phyloP scores from a whole-genome alignment of 768 basidiomycete species.

The Galerina sulciceps region DNA sequence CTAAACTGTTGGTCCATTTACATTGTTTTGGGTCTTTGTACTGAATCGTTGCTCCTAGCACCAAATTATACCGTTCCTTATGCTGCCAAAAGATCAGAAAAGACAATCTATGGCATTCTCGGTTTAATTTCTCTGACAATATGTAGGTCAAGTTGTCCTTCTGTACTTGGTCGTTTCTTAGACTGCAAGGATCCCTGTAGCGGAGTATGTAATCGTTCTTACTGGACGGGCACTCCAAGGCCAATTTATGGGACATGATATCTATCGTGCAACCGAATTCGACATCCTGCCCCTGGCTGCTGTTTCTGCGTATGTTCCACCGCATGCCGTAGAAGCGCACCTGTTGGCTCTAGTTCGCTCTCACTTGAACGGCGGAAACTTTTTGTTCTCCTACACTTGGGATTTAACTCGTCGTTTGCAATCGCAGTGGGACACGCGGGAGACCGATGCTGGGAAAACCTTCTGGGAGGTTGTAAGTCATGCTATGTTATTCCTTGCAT shows the following conservation, averaged over 20 bases:
- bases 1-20: conserved; percentile 58
- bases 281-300: conserved; percentile 86
- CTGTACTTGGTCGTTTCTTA: background rate
- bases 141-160: conserved; percentile 48
- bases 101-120: conserved; percentile 74
- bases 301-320: conserved; percentile 66
- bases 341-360: conserved; percentile 84
- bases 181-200: conserved; percentile 43
- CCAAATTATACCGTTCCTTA: conserved; percentile 56
- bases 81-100: conserved; percentile 61
- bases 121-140: conserved; percentile 78
- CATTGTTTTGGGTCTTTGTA: conserved; percentile 7
- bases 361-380: conserved; percentile 78
- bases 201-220: conserved; percentile 91
- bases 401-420: conserved; percentile 90
- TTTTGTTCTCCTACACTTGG: conserved; percentile 90
- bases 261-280: conserved; percentile 91
- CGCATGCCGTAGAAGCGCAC: conserved; percentile 88
- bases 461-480: conserved; percentile 80
- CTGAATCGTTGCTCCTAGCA: conserved; percentile 36
- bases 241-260: conserved; percentile 80
- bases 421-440: conserved; percentile 68
- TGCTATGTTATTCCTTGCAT: background rate
- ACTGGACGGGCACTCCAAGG: conserved; percentile 82
- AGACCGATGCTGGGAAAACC: conserved; percentile 54